Base-by-base conservation (phyloP, 139 green algal genomes). In the Nannochloris sp. region DNA sequence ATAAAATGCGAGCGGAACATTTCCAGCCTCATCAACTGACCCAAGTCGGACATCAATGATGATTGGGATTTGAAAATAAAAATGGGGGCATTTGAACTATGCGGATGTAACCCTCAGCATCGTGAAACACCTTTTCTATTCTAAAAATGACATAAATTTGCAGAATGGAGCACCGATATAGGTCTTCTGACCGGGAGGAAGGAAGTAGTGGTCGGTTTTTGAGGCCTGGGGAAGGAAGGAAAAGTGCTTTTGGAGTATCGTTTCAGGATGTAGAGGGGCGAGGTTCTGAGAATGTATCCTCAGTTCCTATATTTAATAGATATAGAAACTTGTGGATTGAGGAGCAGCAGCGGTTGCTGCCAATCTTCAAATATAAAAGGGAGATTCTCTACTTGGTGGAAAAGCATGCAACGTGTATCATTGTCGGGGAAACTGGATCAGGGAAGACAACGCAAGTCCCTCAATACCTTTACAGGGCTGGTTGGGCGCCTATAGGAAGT, bases 341-440 rank as follows among this genome's bases (percentile, higher is more conserved):
- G 25, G 66, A 84, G 4, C 77, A 83, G 56, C 66, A 69, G 5
- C 55, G 53, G 13, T 28, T 55, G 23, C 63, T 84, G 31, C 77
- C 77, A n/a, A 74, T 82, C 17, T 65, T 49, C 46, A 49, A 67
- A 16, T 67, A 80, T 57, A 69, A 62, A 43, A 76, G 67, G 0
- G 63, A 92, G 70, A 75, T 96, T 5, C 66, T 95, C 29, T 92
- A 90, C 55, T 70, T 91, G 14, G 70, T 95, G 1, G 87, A 96
- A 58, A 58, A 67, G 0, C 86, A 92, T 60, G 72, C 81, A 4
- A 81, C 70, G 2, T 78, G 66, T 0, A 69, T 95, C 2, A 65
- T 95, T 4, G 71, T 95, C 0, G 85, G 82, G 3, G 77, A 90
- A 62, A 89, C 81, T 5, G 84, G 84, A 12, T 81, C 70, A 56